A percentile compares a stretch with the other conserved stretches of the same genome.
Conservation (phyloP, 2,329 filamentous ascomycete genomes). For the Colletotrichum liriopes region DNA sequence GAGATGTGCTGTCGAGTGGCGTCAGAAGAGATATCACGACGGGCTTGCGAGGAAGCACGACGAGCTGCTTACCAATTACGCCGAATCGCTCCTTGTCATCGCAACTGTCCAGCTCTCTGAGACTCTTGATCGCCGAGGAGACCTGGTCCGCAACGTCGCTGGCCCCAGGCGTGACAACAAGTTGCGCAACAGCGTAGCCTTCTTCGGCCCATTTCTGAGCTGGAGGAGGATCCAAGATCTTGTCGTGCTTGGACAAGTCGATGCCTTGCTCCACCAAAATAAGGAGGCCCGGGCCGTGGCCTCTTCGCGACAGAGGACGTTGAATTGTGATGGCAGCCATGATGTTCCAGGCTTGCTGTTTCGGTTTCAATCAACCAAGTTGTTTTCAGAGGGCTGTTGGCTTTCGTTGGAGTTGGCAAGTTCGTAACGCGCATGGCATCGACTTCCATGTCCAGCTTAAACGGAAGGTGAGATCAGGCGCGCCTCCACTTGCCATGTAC, state of each 20-base stretch:
- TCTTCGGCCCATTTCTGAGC: slow-evolving; percentile 82
- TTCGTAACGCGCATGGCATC: neutral
- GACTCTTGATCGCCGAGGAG: slow-evolving; percentile 16
- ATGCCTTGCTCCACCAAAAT: slow-evolving; percentile 45
- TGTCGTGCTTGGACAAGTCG: slow-evolving; percentile 34
- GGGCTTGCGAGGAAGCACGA: neutral
- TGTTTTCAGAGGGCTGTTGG: neutral
- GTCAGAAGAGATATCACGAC: neutral
- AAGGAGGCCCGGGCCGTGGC: slow-evolving; percentile 53
- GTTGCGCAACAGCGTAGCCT: slow-evolving; percentile 74
- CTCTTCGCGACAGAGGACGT: slow-evolving; percentile 50
- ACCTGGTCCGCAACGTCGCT: neutral
- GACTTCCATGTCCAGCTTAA: neutral
- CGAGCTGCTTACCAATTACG: slow-evolving; percentile 20
- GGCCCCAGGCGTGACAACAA: slow-evolving; percentile 49
- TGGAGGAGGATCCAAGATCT: slow-evolving; percentile 58
- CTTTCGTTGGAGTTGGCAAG: neutral
- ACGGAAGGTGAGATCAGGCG: slow-evolving; percentile 5
- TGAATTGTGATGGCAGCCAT: slow-evolving; percentile 43
- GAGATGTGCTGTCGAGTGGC: slow-evolving; percentile 3
- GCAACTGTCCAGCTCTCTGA: slow-evolving; percentile 30
- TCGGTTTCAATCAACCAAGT: neutral
- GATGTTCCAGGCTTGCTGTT: neutral
- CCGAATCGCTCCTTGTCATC: slow-evolving; percentile 51
- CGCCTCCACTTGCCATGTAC: slow-evolving; percentile 25